Conservation (phyloP, 306 rosid species). For the Citrullus amarus region DNA sequence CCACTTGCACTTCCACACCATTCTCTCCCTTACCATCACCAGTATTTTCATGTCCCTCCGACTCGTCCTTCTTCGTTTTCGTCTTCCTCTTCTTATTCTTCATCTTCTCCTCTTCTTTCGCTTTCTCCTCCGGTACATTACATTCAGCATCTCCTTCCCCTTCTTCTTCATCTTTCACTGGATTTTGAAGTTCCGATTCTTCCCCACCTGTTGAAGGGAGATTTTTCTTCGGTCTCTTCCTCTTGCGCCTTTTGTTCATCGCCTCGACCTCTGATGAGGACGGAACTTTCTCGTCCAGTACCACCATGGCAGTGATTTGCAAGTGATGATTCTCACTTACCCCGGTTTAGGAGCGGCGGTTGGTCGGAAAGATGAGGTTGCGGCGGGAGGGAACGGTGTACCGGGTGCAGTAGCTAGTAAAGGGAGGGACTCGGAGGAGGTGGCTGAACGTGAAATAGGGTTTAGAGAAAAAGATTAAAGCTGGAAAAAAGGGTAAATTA, state of each 20-base stretch:
- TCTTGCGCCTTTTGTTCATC: slow-evolving; percentile 36
- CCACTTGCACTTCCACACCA: not conserved
- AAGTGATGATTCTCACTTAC: not conserved
- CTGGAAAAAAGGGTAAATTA: too few species aligned
- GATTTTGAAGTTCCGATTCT: not conserved
- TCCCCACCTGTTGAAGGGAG: not conserved
- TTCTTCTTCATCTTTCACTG: not conserved
- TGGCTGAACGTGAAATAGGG: not conserved
- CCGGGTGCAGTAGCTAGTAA: not conserved
- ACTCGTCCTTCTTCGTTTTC: not conserved
- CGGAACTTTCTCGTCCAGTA: slow-evolving; percentile 10
- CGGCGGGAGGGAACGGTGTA: too few species aligned
- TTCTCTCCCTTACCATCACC: not conserved
- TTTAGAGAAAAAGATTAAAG: too few species aligned
- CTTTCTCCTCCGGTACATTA: slow-evolving; percentile 1
- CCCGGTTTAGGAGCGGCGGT: not conserved
- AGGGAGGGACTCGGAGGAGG: not conserved
- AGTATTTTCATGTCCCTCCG: not conserved
- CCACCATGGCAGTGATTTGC: slow-evolving; percentile 21
- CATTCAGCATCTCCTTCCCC: not conserved
- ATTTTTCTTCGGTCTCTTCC: slow-evolving; percentile 34
- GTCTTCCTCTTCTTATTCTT: slow-evolving; percentile 8
- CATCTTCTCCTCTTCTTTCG: slow-evolving; percentile 7
- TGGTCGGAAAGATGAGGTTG: too few species aligned
- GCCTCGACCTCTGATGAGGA: slow-evolving; percentile 16